Evolutionary conservation across 495 filamentous ascomycete species (phyloP).

Genomic region (Xylaria venustula): DNA sequence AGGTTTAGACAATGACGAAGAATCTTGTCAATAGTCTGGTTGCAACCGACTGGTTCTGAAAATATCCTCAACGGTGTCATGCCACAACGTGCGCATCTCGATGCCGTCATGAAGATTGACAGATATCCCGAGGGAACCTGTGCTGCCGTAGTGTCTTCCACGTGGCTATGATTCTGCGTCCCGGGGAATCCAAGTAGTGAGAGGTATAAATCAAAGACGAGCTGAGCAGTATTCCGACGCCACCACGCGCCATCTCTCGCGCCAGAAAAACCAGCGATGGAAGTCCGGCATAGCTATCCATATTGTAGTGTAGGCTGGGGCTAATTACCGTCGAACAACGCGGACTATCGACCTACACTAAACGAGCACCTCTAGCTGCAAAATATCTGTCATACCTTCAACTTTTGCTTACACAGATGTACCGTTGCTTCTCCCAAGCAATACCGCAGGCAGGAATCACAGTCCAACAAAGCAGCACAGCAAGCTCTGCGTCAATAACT

Average conservation of each 20-base stretch:
- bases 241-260: neutral
- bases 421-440: neutral
- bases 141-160: neutral
- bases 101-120: neutral
- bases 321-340: conserved; percentile 1
- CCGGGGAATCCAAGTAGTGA: neutral
- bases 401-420: neutral
- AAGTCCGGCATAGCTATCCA: neutral
- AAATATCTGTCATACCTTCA: neutral
- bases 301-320: neutral
- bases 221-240: neutral
- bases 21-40: neutral
- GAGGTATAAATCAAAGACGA: neutral
- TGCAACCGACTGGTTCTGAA: neutral
- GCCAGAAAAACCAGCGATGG: neutral
- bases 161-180: neutral
- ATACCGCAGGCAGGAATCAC: neutral
- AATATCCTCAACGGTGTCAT: neutral
- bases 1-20: neutral
- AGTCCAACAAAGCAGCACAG: neutral
- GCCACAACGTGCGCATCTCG: neutral
- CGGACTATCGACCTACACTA: neutral
- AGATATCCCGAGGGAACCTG: neutral
- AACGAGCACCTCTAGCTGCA: neutral
- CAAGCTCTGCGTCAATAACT: neutral